These are phyloP conservation scores for Fusarium continuum DNA, from an alignment of 2,329 filamentous ascomycete species.

Conservation along the genomic window DNA sequence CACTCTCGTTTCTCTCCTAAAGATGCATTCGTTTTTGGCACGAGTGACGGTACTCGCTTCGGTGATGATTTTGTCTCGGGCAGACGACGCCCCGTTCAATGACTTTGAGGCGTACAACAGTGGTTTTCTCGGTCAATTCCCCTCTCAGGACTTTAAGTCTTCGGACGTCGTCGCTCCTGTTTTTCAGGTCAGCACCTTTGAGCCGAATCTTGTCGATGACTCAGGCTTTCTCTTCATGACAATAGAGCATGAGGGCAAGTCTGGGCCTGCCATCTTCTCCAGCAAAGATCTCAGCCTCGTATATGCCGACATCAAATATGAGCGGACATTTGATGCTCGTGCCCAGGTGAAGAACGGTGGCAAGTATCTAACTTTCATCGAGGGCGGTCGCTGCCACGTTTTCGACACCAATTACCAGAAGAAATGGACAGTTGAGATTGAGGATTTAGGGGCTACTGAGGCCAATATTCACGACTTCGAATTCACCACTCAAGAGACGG, in stretches of 20 bases:
- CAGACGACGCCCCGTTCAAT: constrained; percentile 24
- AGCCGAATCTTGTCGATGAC: constrained; percentile 25
- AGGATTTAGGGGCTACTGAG: constrained; percentile 18
- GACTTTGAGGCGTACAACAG: constrained; percentile 31
- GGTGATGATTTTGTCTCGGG: constrained; percentile 1
- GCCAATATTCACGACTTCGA: constrained; percentile 40
- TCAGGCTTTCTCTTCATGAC: constrained; percentile 35
- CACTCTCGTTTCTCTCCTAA: not conserved
- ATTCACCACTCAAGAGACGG: constrained; percentile 31
- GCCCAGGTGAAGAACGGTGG: constrained; percentile 24
- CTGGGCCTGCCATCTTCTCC: constrained; percentile 38
- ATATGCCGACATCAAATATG: constrained; percentile 34
- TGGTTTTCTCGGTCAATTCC: constrained; percentile 28
- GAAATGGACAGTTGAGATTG: constrained; percentile 30
- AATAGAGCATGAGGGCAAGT: constrained; percentile 25
- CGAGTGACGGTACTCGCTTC: not conserved
- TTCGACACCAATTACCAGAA: constrained; percentile 36
- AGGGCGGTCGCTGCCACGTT: constrained; percentile 31
- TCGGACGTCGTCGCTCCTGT: constrained; percentile 32
- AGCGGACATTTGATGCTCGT: constrained; percentile 33
- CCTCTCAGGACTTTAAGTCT: constrained; percentile 33
- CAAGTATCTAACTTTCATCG: constrained; percentile 38
- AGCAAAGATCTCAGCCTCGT: constrained; percentile 38
- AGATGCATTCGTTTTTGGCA: constrained; percentile 18
- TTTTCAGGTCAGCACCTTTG: constrained; percentile 37